Percentiles rank a stretch among this genome's conserved stretches.
Conservation (phyloP, 2,329 filamentous ascomycete species). For the Acarospora socialis region DNA sequence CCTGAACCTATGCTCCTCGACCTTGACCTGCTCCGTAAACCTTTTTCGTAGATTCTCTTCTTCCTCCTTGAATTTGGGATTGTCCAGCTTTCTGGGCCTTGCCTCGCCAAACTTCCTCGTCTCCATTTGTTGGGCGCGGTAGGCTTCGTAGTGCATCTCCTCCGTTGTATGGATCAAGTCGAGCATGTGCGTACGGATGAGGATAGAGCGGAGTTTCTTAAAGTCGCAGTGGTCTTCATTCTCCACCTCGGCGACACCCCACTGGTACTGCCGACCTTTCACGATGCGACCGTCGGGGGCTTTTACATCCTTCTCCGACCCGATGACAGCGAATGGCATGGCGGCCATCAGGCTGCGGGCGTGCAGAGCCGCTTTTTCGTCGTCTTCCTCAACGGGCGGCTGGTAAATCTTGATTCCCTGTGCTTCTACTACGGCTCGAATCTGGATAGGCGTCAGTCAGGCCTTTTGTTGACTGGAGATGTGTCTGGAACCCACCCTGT, state of each 20-base stretch:
- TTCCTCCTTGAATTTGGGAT: conserved; percentile 99
- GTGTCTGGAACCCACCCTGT: conserved; percentile 37
- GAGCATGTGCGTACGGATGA: conserved; percentile 99
- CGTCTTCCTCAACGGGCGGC: conserved; percentile 93
- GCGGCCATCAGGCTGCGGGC: conserved; percentile 88
- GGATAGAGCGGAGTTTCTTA: conserved; percentile 98
- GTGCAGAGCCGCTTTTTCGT: conserved; percentile 89
- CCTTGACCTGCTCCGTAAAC: conserved; percentile 99
- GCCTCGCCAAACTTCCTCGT: conserved; percentile 98
- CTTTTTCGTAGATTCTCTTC: conserved; percentile 96
- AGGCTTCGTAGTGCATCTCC: conserved; percentile 97
- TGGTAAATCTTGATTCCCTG: conserved; percentile 99
- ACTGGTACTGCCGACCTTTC: conserved; percentile 97
- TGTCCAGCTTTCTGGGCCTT: conserved; percentile 92
- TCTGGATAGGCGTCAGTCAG: conserved; percentile 38
- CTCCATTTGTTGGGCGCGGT: conserved; percentile 99
- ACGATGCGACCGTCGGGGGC: conserved; percentile 89
- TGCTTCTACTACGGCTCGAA: conserved; percentile 87
- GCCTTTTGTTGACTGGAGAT: not conserved
- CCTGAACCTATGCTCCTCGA: conserved; percentile 97
- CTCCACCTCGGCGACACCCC: conserved; percentile 98
- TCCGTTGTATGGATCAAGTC: conserved; percentile 99
- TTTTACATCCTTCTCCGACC: conserved; percentile 98
- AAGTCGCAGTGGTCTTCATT: conserved; percentile 99
- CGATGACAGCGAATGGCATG: conserved; percentile 98